Percentiles rank a stretch among this genome's conserved stretches.
Evolutionary conservation across 495 filamentous ascomycete genomes (phyloP).

Genomic region (Aspergillus taichungensis): DNA sequence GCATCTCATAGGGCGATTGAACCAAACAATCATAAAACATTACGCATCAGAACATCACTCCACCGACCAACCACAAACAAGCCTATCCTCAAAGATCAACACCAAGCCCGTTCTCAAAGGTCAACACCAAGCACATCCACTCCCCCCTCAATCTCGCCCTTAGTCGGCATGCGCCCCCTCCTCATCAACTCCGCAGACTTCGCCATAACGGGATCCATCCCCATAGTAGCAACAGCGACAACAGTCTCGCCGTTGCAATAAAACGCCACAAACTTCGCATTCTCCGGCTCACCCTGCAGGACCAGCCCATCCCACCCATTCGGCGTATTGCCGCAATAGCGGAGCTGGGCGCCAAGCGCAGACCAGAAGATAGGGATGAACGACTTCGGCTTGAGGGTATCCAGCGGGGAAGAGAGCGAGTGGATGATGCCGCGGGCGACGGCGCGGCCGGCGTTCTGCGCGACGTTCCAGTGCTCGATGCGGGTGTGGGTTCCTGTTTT

Average conservation of each 20-base stretch:
- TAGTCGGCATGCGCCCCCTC: conserved; percentile 69
- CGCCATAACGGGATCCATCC: conserved; percentile 76
- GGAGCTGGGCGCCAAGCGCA: conserved; percentile 75
- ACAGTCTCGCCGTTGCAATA: conserved; percentile 81
- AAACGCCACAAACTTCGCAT: conserved; percentile 80
- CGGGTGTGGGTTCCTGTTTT: conserved; percentile 43
- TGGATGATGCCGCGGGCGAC: conserved; percentile 68
- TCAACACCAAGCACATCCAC: conserved; percentile 46
- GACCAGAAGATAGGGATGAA: conserved; percentile 98
- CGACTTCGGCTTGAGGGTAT: conserved; percentile 47
- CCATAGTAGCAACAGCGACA: conserved; percentile 89
- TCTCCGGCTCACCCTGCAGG: conserved; percentile 64
- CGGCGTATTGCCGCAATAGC: conserved; percentile 81
- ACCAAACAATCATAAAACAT: background rate
- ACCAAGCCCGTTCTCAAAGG: too few relatives aligned
- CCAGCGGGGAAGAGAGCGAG: conserved; percentile 15
- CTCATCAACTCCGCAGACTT: conserved; percentile 83
- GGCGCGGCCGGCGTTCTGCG: conserved; percentile 78
- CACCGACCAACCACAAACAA: too few relatives aligned
- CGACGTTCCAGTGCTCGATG: conserved; percentile 98
- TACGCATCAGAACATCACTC: background rate
- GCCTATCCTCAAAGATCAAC: conserved; percentile 47
- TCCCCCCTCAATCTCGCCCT: conserved; percentile 64
- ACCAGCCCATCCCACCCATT: conserved; percentile 80
- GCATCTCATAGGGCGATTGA: background rate